Base-by-base conservation (phyloP, 345 rosid species). In the Noccaea caerulescens region DNA sequence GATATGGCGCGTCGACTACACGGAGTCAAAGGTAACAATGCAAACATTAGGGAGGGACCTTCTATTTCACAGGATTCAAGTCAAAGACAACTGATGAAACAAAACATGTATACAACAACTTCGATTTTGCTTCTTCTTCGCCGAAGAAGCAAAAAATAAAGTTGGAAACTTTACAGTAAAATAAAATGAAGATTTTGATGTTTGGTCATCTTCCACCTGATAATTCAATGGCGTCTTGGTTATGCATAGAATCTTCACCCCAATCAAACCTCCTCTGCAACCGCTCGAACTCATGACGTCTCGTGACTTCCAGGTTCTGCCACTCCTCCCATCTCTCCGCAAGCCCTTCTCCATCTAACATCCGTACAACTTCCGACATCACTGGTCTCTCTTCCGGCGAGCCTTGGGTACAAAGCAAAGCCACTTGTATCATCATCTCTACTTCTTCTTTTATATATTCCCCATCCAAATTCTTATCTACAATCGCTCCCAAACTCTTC, bases 311-410 rank as follows among this genome's bases (percentile, higher is more conserved):
- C 8, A 85, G 84, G 9, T 86, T 78, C 85, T 89, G 95, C 99
- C 99, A 94, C 75, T 89, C 99, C 81, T 89, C 93, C 99, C 99
- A 91, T 77, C 96, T 87, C 83, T 94, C 96, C 0, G 98, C 97
- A 20, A 91, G 79, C 49, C 96, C 99, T 70, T 94, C 99, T 46
- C 99, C 99, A 82, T 94, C 99, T 60, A 94, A 80, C 99, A 94
- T 91, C 82, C 97, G 67, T 20, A 87, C 93, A 47, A 94, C 99
- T 58, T 89, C 99, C 0, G 98, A 89, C 98, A 91, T 94, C 6
- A 84, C 80, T 1, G 96, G 98, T 33, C 97, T 83, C 7, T 88
- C 97, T 82, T 91, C 95, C 0, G 99, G 95, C 0, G 95, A 86
- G 14, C 82, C 81, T 78, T 91, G 97, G 10, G 97, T 94, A 60